Conservation (phyloP, 2,329 filamentous ascomycete species). For the Cytospora piceicola region DNA sequence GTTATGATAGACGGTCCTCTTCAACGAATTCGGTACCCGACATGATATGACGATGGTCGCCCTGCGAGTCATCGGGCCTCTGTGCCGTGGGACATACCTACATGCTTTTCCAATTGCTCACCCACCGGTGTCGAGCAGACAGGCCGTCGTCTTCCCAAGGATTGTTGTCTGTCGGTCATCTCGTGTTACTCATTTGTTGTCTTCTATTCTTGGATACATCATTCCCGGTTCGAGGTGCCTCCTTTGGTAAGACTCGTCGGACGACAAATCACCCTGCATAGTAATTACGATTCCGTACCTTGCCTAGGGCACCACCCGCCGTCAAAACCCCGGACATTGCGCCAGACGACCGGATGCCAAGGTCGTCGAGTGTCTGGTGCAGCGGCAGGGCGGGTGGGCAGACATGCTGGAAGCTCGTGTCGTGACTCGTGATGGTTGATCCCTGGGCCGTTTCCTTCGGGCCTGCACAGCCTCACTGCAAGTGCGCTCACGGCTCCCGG, state of each 20-base stretch:
- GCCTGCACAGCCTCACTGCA: constrained; percentile 27
- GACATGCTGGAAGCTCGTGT: constrained; percentile 10
- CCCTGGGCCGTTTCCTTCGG: not conserved
- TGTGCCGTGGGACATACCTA: not conserved
- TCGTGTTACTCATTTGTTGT: not conserved
- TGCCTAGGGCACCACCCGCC: not conserved
- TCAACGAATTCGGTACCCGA: not conserved
- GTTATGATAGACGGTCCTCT: not conserved
- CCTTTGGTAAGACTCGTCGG: not conserved
- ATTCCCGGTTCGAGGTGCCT: not conserved
- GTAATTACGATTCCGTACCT: too few relatives aligned
- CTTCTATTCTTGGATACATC: not conserved
- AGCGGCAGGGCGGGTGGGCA: not conserved
- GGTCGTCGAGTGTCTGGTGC: not conserved
- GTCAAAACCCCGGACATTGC: too few relatives aligned
- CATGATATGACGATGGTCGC: not conserved
- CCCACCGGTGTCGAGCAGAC: not conserved
- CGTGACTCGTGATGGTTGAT: not conserved
- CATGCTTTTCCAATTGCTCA: not conserved
- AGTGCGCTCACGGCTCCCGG: constrained; percentile 10
- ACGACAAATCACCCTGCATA: not conserved
- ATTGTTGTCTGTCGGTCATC: not conserved
- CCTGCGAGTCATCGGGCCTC: not conserved
- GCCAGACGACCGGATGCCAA: not conserved
- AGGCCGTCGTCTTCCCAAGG: too few relatives aligned